These are phyloP conservation scores for Coniochaeta ligniaria DNA, from an alignment of 2,329 filamentous ascomycete genomes.

Conservation along the genomic window DNA sequence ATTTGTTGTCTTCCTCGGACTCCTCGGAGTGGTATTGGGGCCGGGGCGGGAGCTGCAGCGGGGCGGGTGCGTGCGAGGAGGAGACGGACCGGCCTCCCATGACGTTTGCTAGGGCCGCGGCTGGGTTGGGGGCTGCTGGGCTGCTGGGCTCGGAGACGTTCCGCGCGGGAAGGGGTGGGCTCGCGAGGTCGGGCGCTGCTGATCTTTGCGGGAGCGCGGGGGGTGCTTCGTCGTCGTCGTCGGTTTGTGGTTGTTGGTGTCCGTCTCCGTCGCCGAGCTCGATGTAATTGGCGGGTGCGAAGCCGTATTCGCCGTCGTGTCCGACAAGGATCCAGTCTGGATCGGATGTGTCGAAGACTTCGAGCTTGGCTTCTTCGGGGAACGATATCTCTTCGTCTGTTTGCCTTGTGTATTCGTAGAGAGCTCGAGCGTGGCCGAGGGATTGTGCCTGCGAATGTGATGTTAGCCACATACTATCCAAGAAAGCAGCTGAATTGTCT, in stretches of 20 bases:
- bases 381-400: constrained; percentile 98
- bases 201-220: constrained; percentile 39
- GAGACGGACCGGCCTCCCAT: constrained; percentile 39
- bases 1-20: constrained; percentile 55
- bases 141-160: constrained; percentile 21
- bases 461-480: background rate
- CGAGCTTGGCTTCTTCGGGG: constrained; percentile 73
- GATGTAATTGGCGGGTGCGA: constrained; percentile 94
- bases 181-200: constrained; percentile 22
- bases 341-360: constrained; percentile 85
- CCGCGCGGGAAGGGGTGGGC: constrained; percentile 31
- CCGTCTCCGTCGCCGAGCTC: constrained; percentile 50
- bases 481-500: background rate
- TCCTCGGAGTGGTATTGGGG: constrained; percentile 58
- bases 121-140: constrained; percentile 35
- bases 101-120: constrained; percentile 47
- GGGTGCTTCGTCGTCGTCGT: constrained; percentile 25
- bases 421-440: constrained; percentile 66
- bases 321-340: constrained; percentile 96
- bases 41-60: constrained; percentile 39
- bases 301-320: constrained; percentile 77
- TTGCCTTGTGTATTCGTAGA: constrained; percentile 97
- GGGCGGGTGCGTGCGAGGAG: constrained; percentile 39
- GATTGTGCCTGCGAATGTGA: constrained; percentile 44
- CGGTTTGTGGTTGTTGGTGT: constrained; percentile 31